These are phyloP conservation scores for Kwoniella shandongensis DNA, from an alignment of 768 basidiomycete genomes.

Conservation along the genomic window DNA sequence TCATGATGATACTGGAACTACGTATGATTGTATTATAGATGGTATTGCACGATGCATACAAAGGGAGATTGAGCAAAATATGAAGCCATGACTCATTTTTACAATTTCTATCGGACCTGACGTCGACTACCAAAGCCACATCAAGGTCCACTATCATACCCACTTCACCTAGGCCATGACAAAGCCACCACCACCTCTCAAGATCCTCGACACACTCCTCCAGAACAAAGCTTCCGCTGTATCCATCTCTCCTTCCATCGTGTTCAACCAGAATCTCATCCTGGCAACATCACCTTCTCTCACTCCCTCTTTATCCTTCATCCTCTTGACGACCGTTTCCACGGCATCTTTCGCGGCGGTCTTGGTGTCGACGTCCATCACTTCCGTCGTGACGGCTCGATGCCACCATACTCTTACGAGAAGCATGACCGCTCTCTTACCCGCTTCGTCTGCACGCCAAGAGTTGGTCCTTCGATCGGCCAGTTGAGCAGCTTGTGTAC, in stretches of 20 bases:
- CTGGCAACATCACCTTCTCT: slow-evolving; percentile 46
- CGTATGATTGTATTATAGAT: too few species aligned
- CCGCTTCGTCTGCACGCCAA: slow-evolving; percentile 46
- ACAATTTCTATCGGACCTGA: too few species aligned
- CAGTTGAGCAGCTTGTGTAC: slow-evolving; percentile 37
- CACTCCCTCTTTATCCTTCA: slow-evolving; percentile 48
- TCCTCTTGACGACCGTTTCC: slow-evolving; percentile 45
- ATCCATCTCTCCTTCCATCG: slow-evolving; percentile 50
- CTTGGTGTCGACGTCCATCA: slow-evolving; percentile 49
- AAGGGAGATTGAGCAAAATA: too few species aligned
- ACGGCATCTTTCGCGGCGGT: slow-evolving; percentile 47
- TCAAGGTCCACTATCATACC: too few species aligned
- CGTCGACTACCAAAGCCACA: too few species aligned
- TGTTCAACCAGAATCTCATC: slow-evolving; percentile 38
- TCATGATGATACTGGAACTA: too few species aligned
- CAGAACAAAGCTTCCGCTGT: slow-evolving; percentile 50
- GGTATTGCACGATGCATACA: too few species aligned
- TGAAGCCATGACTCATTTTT: too few species aligned
- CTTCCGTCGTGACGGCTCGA: slow-evolving; percentile 48
- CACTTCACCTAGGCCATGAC: slow-evolving; percentile 37
- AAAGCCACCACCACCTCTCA: slow-evolving; percentile 44
- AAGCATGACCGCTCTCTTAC: slow-evolving; percentile 49
- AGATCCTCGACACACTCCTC: slow-evolving; percentile 44
- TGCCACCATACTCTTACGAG: slow-evolving; percentile 51
- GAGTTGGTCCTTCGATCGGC: slow-evolving; percentile 44